These are phyloP conservation scores for Austroboletus novae-zelandiae DNA, from an alignment of 1,284 basidiomycete species.

Conservation along the genomic window DNA sequence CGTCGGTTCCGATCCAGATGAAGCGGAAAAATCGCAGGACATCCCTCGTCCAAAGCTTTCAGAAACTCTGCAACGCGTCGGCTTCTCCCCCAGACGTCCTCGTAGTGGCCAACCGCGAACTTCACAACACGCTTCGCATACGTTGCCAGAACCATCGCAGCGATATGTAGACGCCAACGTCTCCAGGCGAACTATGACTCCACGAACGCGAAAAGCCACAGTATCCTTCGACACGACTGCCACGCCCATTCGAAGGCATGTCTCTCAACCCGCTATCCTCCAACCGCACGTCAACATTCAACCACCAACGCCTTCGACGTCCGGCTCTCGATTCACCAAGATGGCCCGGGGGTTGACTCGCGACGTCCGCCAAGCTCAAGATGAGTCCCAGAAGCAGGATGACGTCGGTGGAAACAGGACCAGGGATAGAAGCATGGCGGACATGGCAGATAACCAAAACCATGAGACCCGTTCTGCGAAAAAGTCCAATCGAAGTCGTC, in stretches of 20 bases:
- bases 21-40: constrained; percentile 29
- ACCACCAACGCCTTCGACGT: constrained; percentile 54
- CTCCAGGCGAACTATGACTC: constrained; percentile 31
- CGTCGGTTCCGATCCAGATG: constrained; percentile 14
- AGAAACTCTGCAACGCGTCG: constrained; percentile 61
- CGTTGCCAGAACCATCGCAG: constrained; percentile 12
- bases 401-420: constrained; percentile 4
- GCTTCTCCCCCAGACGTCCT: constrained; percentile 71
- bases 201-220: constrained; percentile 35
- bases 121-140: constrained; percentile 16
- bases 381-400: constrained; percentile 10
- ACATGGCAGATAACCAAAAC: constrained; percentile 8
- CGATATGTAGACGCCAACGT: constrained; percentile 12
- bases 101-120: constrained; percentile 42
- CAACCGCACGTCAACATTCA: constrained; percentile 52
- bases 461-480: constrained; percentile 13
- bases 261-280: constrained; percentile 26
- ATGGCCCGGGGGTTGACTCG: constrained; percentile 53
- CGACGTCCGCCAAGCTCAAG: constrained; percentile 50
- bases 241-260: constrained; percentile 28
- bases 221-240: constrained; percentile 33
- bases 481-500: constrained; percentile 28
- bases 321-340: constrained; percentile 53
- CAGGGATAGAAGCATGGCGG: constrained; percentile 13
- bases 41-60: constrained; percentile 56